Evolutionary conservation across 352 stramenopile genomes (phyloP).

Genomic region (Globisporangium heterothallicum): DNA sequence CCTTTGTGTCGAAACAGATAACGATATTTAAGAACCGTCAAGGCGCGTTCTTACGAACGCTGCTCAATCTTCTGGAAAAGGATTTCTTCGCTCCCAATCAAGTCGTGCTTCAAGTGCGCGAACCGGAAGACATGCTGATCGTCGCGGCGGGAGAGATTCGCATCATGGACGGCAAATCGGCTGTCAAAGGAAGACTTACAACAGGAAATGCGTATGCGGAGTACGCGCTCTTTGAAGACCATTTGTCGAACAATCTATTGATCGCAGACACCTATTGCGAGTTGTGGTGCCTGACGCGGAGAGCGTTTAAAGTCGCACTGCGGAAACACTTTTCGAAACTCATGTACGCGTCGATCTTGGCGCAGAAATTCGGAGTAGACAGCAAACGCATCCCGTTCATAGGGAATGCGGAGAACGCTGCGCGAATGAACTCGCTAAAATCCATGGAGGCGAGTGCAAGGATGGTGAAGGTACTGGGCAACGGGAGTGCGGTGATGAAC

Average conservation of each 20-base stretch:
- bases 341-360: conserved; percentile 38
- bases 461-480: conserved; percentile 24
- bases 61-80: conserved; percentile 33
- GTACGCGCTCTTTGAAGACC: conserved; percentile 41
- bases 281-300: conserved; percentile 32
- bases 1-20: conserved; percentile 13
- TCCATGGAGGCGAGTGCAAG: conserved; percentile 31
- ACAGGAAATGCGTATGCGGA: conserved; percentile 37
- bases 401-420: not conserved
- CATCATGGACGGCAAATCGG: conserved; percentile 18
- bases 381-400: not conserved
- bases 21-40: conserved; percentile 40
- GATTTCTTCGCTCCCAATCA: conserved; percentile 50
- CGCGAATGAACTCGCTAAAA: conserved; percentile 23
- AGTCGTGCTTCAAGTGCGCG: conserved; percentile 17
- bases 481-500: conserved; percentile 27
- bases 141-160: conserved; percentile 37
- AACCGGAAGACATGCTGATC: conserved; percentile 53
- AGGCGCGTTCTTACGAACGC: conserved; percentile 44
- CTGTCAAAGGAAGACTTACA: conserved; percentile 20
- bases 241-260: conserved; percentile 23
- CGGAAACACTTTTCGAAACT: conserved; percentile 53
- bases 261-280: conserved; percentile 44
- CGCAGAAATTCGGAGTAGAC: conserved; percentile 20
- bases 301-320: conserved; percentile 36